These are phyloP conservation scores for Saturnispora mendoncae DNA, from an alignment of 805 yeast species.

Conservation along the genomic window DNA sequence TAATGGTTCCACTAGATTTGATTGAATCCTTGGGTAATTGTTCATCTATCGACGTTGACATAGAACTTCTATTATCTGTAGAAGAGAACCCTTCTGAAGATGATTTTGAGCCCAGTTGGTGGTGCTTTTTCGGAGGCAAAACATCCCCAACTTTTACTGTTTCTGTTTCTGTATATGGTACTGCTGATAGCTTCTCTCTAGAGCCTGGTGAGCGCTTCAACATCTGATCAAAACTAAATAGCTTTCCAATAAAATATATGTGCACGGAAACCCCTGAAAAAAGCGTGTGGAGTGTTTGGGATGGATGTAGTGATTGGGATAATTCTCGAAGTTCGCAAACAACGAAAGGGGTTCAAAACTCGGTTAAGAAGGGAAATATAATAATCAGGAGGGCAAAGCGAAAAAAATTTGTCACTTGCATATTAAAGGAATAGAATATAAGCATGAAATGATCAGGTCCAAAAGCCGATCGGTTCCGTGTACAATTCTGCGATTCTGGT, in stretches of 20 bases:
- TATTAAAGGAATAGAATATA: no score
- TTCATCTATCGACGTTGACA: neutral
- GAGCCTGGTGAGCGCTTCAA: constrained; percentile 3
- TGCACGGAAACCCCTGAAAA: no score
- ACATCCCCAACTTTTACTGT: neutral
- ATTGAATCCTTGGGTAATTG: neutral
- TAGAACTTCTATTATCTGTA: neutral
- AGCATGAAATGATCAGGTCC: neutral
- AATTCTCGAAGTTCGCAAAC: no score
- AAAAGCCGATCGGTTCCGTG: neutral
- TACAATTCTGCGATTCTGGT: neutral
- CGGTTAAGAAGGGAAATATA: no score
- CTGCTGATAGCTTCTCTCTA: neutral
- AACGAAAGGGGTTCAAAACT: no score
- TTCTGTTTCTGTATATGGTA: neutral
- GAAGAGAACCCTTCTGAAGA: no score
- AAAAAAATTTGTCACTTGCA: no score
- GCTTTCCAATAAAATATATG: no score
- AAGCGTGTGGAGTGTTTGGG: no score
- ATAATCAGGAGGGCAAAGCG: no score
- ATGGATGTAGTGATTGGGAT: no score
- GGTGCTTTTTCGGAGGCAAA: no score
- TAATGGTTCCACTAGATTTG: neutral
- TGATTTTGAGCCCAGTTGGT: neutral
- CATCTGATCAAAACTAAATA: neutral